Base-by-base conservation (phyloP, 163 green algal genomes). In the Coccomyxa subellipsoidea region DNA sequence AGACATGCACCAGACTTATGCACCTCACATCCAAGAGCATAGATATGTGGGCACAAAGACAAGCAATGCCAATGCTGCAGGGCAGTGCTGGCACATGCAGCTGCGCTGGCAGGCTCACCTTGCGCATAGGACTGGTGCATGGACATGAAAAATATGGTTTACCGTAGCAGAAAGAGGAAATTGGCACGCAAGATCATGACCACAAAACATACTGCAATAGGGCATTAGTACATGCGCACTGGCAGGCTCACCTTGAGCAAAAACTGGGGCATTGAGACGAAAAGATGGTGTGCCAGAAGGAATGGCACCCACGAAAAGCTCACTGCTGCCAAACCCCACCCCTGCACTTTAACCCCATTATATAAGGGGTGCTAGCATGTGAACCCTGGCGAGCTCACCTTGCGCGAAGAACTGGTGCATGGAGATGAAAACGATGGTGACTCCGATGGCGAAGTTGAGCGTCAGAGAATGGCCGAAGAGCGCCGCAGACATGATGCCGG, bases 371-470 rank as follows among this genome's bases (percentile, higher is more conserved):
- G 18, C 10, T 31, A n/a, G 18, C 6, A n/a, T 72, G 59, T 54
- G 8, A 23, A 23, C 39, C 10, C 39, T 10, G 15, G 59, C 29
- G 27, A 7, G 72, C 15, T 32, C 76, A 91, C 87, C 89, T 76
- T 90, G 89, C 53, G 81, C 86, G 81, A 94, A 94, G 84, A 97
- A 96, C 84, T 96, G 93, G 90, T 99, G 96, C 96, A 99, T 98
- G 85, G 93, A 98, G 78, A 99, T 96, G 87, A 98, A 95, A 0
- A 99, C 96, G 37, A 99, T 97, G 39, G 91, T 94, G 9, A 99
- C 92, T 31, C 95, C 96, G 36, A 99, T 91, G 21, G 92, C 78
- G 80, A 99, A 99, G 90, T 98, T 98, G 75, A 96, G 87, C 3
- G 95, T 97, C 27, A 99, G 91, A 34, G 87, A 35, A 84, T 99